Conservation (phyloP, 148 eudicot genomes). For the Nepenthes gracilis region DNA sequence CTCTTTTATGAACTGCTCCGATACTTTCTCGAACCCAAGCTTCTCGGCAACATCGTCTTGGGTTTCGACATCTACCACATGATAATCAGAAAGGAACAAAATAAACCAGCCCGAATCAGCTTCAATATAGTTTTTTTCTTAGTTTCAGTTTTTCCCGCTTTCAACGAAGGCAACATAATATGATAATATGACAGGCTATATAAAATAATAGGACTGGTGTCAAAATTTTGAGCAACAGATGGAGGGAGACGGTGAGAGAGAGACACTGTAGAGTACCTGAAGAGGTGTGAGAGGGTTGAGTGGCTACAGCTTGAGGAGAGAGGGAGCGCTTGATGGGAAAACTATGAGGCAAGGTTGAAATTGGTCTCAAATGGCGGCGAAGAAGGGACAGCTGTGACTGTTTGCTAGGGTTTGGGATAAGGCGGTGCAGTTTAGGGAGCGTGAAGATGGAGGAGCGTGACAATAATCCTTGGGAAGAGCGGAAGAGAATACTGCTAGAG, state of each 20-base stretch:
- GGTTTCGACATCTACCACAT: conserved; percentile 26
- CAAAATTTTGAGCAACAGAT: not conserved
- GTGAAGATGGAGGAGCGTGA: not conserved
- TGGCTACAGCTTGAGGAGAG: conserved; percentile 47
- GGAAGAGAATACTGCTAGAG: conserved; percentile 7
- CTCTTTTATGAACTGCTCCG: conserved; percentile 79
- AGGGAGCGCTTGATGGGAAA: conserved; percentile 27
- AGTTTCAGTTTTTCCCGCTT: no score
- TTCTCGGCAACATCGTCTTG: conserved; percentile 56
- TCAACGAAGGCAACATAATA: not conserved
- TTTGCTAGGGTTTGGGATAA: conserved; percentile 16
- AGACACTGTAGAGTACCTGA: conserved; percentile 17
- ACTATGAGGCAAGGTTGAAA: conserved; percentile 14
- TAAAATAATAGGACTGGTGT: not conserved
- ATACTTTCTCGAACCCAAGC: conserved; percentile 81
- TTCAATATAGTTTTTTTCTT: not conserved
- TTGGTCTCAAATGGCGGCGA: conserved; percentile 18
- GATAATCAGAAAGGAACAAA: not conserved
- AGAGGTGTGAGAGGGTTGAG: conserved; percentile 33
- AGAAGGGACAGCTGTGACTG: conserved; percentile 14
- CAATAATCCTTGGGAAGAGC: not conserved
- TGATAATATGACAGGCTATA: not conserved
- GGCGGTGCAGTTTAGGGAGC: conserved; percentile 21
- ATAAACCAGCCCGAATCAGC: conserved; percentile 1
- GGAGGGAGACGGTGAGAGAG: not conserved